A percentile compares a stretch with the other conserved stretches of the same genome.
phyloP scores from a whole-genome alignment of 2,329 filamentous ascomycete species.

The Tolypocladium tropicale region DNA sequence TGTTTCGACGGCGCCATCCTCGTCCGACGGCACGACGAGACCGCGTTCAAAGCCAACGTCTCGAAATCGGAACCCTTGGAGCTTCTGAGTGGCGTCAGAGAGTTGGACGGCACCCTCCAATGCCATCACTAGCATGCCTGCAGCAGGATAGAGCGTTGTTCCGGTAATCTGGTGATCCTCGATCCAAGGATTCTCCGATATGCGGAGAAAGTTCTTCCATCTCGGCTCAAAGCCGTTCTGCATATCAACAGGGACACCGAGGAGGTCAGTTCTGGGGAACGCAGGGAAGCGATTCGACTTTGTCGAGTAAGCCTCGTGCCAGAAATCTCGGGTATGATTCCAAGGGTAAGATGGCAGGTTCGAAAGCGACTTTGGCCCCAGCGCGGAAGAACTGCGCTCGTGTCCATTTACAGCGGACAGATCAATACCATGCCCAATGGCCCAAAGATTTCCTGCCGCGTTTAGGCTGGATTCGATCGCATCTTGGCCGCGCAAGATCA shows the following conservation, averaged over 20 bases:
- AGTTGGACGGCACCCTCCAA: slow-evolving; percentile 11
- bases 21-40: neutral
- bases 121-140: slow-evolving; percentile 23
- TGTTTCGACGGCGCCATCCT: no score
- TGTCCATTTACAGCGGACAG: neutral
- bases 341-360: slow-evolving; percentile 25
- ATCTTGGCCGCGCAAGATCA: neutral
- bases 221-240: slow-evolving; percentile 11
- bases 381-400: no score
- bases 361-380: slow-evolving; percentile 13
- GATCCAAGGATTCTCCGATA: slow-evolving; percentile 22
- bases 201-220: slow-evolving; percentile 13
- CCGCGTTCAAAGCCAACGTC: neutral
- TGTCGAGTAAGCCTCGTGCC: slow-evolving; percentile 17
- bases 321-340: slow-evolving; percentile 22
- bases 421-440: neutral
- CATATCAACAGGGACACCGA: slow-evolving; percentile 16
- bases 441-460: slow-evolving; percentile 1
- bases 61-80: neutral
- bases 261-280: slow-evolving; percentile 22
- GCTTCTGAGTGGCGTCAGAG: neutral
- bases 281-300: neutral
- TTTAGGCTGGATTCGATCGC: neutral
- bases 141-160: slow-evolving; percentile 21
- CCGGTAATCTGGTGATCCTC: slow-evolving; percentile 23